Percentiles rank a stretch among this genome's conserved stretches.
Conservation (phyloP, 768 basidiomycete genomes). For the Mycena capillaripes region DNA sequence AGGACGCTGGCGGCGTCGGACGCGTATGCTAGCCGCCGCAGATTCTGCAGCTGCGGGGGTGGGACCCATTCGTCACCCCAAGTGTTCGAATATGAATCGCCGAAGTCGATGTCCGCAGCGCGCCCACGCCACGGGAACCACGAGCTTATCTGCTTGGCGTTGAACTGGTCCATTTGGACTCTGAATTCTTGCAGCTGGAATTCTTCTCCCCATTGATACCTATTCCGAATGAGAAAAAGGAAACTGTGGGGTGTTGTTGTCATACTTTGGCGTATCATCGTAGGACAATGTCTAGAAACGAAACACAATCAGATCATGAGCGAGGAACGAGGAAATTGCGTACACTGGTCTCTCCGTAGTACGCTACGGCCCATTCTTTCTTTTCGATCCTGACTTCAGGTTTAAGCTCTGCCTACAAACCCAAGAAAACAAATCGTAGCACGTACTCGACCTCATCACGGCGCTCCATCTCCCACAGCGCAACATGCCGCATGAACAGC, state of each 20-base stretch:
- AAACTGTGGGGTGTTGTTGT: not conserved
- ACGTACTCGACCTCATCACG: constrained; percentile 2
- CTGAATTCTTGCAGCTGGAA: constrained; percentile 2
- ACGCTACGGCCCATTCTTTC: not conserved
- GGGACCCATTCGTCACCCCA: not conserved
- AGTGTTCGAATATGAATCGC: not conserved
- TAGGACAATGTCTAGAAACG: not conserved
- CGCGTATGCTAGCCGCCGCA: not conserved
- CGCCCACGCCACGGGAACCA: not conserved
- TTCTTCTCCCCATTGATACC: constrained; percentile 3
- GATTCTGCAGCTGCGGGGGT: not conserved
- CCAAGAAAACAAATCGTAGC: too few species aligned
- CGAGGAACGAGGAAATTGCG: too few species aligned
- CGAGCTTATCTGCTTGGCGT: not conserved
- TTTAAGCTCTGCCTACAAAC: too few species aligned
- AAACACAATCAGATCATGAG: too few species aligned
- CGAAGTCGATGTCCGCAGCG: not conserved
- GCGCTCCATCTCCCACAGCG: constrained; percentile 12
- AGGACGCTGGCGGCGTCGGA: not conserved
- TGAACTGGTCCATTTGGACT: not conserved
- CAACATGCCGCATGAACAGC: constrained; percentile 13
- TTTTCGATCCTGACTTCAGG: not conserved
- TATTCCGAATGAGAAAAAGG: not conserved
- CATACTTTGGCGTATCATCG: constrained; percentile 13
- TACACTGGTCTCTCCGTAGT: too few species aligned